phyloP scores from a whole-genome alignment of 2,329 filamentous ascomycete genomes.

The Fusarium sarcochroum region DNA sequence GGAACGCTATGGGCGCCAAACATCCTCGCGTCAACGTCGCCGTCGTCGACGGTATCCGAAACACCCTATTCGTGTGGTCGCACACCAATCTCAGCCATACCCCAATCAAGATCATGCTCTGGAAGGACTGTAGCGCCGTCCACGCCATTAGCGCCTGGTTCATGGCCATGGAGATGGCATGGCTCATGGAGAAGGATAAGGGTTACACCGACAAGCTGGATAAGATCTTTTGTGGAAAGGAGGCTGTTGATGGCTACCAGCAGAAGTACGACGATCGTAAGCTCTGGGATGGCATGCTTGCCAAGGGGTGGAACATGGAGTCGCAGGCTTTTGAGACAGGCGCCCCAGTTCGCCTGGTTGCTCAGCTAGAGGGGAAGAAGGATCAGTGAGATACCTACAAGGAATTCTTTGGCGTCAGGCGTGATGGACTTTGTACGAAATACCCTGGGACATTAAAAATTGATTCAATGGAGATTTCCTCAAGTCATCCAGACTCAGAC shows the following conservation, averaged over 20 bases:
- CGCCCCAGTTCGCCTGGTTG: constrained; percentile 53
- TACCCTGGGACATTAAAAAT: constrained; percentile 9
- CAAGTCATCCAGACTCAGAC: constrained; percentile 11
- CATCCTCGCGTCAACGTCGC: constrained; percentile 36
- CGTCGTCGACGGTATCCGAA: constrained; percentile 50
- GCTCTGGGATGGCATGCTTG: constrained; percentile 50
- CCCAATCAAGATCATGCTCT: constrained; percentile 55
- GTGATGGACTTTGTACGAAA: not conserved
- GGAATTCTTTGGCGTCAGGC: constrained; percentile 6
- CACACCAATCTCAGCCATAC: constrained; percentile 36
- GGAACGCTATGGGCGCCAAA: constrained; percentile 51
- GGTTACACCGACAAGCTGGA: constrained; percentile 43
- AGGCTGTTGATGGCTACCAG: constrained; percentile 28
- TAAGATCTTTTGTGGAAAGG: constrained; percentile 30
- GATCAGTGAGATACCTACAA: constrained; percentile 35
- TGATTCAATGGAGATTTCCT: constrained; percentile 44
- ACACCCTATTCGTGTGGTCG: constrained; percentile 51
- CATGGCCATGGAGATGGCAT: constrained; percentile 55
- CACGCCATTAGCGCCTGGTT: constrained; percentile 57
- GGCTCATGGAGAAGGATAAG: constrained; percentile 47
- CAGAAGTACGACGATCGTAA: constrained; percentile 37
- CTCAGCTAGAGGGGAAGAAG: constrained; percentile 46
- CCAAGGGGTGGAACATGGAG: constrained; percentile 54
- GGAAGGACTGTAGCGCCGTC: constrained; percentile 47
- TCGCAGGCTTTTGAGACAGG: constrained; percentile 56